These are phyloP conservation scores for Geotrichum europaeum DNA, from an alignment of 1,139 yeast genomes.

Conservation along the genomic window DNA sequence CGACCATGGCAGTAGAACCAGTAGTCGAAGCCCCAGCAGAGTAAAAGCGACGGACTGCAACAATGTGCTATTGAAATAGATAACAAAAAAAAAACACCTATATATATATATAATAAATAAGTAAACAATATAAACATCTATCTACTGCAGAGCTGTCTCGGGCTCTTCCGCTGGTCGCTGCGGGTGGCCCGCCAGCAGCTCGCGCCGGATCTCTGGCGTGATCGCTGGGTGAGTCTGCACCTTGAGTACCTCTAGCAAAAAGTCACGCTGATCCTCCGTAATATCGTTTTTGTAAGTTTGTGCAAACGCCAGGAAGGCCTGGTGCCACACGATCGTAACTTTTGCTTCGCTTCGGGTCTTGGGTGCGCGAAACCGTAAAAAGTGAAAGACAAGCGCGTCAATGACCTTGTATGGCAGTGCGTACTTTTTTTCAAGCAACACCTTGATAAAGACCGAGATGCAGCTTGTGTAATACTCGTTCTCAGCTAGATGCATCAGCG, in stretches of 20 bases:
- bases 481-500: conserved; percentile 78
- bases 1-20: background rate
- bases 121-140: background rate
- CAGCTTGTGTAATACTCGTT: conserved; percentile 76
- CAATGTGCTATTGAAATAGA: background rate
- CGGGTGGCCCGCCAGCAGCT: conserved; percentile 64
- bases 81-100: background rate
- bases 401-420: conserved; percentile 95
- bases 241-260: conserved; percentile 81
- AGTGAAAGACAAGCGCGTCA: conserved; percentile 92
- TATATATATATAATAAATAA: background rate
- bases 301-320: conserved; percentile 86
- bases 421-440: conserved; percentile 85
- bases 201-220: conserved; percentile 93
- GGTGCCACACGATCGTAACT: conserved; percentile 97
- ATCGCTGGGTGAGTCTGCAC: conserved; percentile 83
- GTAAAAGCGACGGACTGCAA: background rate
- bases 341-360: conserved; percentile 43
- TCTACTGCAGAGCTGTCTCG: background rate
- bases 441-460: conserved; percentile 81
- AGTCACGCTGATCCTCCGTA: conserved; percentile 94
- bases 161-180: background rate
- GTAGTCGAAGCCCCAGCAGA: background rate
- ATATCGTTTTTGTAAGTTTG: conserved; percentile 95
- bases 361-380: conserved; percentile 61